Evolutionary conservation across 2,329 filamentous ascomycete genomes (phyloP).

Genomic region (Trichoderma afroharzianum): DNA sequence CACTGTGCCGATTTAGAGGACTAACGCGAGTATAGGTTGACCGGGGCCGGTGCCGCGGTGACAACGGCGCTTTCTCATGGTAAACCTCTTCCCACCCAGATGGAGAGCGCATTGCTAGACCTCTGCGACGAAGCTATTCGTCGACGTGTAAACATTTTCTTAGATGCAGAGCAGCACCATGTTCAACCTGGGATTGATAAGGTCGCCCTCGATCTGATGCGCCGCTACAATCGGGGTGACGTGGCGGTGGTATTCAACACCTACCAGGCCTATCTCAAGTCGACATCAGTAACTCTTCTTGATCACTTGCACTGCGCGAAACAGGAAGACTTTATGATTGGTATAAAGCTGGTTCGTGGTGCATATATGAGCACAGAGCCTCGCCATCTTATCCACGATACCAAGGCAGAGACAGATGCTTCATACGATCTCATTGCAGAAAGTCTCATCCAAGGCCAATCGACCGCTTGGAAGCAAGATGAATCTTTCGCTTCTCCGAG

Average conservation of each 20-base stretch:
- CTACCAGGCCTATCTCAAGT: constrained; percentile 55
- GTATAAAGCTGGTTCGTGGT: constrained; percentile 55
- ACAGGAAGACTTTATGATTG: constrained; percentile 47
- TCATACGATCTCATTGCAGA: constrained; percentile 49
- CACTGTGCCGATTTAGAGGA: constrained; percentile 22
- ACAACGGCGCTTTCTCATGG: constrained; percentile 36
- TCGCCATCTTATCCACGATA: constrained; percentile 48
- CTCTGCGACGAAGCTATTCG: constrained; percentile 36
- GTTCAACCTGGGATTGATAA: constrained; percentile 39
- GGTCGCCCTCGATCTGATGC: constrained; percentile 34
- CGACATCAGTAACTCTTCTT: constrained; percentile 39
- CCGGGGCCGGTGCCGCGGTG: constrained; percentile 40
- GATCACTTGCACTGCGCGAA: constrained; percentile 44
- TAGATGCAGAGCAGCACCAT: constrained; percentile 45
- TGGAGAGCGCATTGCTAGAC: constrained; percentile 40
- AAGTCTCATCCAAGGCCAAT: constrained; percentile 40
- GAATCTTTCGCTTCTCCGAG: constrained; percentile 36
- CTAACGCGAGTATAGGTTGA: constrained; percentile 25
- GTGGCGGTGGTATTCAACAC: constrained; percentile 44
- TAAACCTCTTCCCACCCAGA: constrained; percentile 36
- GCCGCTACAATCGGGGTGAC: constrained; percentile 37
- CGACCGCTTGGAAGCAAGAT: constrained; percentile 16
- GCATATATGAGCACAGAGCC: constrained; percentile 53
- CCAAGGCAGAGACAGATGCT: constrained; percentile 49
- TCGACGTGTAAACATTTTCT: constrained; percentile 37